phyloP scores from a whole-genome alignment of 2,329 filamentous ascomycete species.

The Fusarium scirpi region DNA sequence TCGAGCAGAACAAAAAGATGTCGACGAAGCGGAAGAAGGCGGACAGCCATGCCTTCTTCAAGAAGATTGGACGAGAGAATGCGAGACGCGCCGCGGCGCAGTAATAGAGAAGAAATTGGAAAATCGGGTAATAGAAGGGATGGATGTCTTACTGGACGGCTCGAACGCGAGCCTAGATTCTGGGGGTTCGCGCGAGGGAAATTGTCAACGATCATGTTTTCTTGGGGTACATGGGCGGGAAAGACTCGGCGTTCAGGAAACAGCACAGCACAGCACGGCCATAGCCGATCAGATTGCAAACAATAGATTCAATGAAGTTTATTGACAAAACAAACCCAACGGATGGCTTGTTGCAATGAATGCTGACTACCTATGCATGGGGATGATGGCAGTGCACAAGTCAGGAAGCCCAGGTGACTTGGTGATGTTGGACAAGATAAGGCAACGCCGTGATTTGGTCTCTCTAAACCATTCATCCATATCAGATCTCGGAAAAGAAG shows the following conservation, averaged over 20 bases:
- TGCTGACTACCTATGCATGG: neutral
- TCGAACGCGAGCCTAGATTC: constrained; percentile 7
- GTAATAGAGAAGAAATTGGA: constrained; percentile 32
- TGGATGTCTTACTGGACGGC: neutral
- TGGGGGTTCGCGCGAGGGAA: constrained; percentile 12
- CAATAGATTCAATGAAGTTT: constrained; percentile 8
- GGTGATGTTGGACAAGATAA: constrained; percentile 11
- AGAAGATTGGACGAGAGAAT: constrained; percentile 58
- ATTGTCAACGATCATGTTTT: neutral
- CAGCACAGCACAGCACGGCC: constrained; percentile 2
- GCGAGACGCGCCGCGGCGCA: constrained; percentile 52
- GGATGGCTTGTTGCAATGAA: neutral
- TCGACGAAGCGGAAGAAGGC: constrained; percentile 56
- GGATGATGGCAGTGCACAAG: constrained; percentile 2
- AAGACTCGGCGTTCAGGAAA: constrained; percentile 45
- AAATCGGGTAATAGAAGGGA: constrained; percentile 6
- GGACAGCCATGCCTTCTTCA: constrained; percentile 57
- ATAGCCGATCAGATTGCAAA: constrained; percentile 29
- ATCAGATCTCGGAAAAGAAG: constrained; percentile 16
- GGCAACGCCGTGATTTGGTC: neutral
- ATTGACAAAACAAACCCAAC: neutral
- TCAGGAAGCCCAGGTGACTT: constrained; percentile 10
- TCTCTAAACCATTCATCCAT: neutral
- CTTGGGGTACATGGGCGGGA: constrained; percentile 29
- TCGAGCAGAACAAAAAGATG: constrained; percentile 81